These are phyloP conservation scores for Miamiensis avidus DNA, from an alignment of 169 alveolate species.

Conservation along the genomic window DNA sequence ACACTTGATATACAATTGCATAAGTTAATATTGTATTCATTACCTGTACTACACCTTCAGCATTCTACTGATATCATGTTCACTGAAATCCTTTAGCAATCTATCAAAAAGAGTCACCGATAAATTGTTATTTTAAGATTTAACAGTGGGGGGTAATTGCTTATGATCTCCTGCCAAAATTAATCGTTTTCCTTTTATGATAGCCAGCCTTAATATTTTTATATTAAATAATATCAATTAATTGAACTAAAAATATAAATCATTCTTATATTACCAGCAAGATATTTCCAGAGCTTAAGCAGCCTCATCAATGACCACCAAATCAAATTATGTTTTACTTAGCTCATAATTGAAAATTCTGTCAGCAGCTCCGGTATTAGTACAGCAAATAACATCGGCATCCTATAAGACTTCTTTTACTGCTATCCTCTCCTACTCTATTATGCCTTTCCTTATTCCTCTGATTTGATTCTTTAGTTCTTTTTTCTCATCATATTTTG, in stretches of 20 bases:
- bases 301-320: slow-evolving; percentile 82
- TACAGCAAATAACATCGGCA: slow-evolving; percentile 70
- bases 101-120: slow-evolving; percentile 77
- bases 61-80: slow-evolving; percentile 46
- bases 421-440: slow-evolving; percentile 57
- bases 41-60: slow-evolving; percentile 60
- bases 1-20: no score
- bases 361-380: slow-evolving; percentile 74
- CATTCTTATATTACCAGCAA: no score
- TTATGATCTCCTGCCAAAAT: slow-evolving; percentile 86
- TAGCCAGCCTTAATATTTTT: no score
- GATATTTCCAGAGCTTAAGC: slow-evolving; percentile 78
- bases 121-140: slow-evolving; percentile 67
- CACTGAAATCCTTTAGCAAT: slow-evolving; percentile 55
- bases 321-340: slow-evolving; percentile 62
- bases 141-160: slow-evolving; percentile 80
- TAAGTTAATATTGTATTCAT: no score
- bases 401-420: slow-evolving; percentile 63
- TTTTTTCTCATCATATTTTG: slow-evolving; percentile 6
- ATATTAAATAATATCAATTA: no score
- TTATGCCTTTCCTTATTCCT: slow-evolving; percentile 53
- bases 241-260: no score
- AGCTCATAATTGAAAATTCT: slow-evolving; percentile 53
- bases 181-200: slow-evolving; percentile 63
- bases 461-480: slow-evolving; percentile 52